Conservation (phyloP, 345 rosid species). For the Geranium brycei region DNA sequence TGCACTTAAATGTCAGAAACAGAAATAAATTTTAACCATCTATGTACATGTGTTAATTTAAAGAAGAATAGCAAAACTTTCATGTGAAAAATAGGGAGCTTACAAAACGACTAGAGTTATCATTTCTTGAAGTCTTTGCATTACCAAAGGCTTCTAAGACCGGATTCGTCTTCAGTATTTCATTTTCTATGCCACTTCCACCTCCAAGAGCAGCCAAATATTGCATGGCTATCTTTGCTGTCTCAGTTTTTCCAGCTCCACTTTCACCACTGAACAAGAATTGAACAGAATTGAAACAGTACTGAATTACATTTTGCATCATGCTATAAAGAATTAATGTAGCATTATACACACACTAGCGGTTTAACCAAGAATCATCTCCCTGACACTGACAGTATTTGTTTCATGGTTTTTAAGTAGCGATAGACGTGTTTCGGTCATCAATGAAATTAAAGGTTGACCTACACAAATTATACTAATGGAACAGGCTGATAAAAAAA, state of each 20-base stretch:
- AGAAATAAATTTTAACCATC: background rate
- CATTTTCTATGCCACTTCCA: constrained; percentile 95
- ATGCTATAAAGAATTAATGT: no score
- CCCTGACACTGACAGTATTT: no score
- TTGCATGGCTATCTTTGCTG: constrained; percentile 99
- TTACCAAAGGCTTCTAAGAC: constrained; percentile 98
- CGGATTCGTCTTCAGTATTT: constrained; percentile 92
- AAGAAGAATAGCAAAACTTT: background rate
- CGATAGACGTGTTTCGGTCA: no score
- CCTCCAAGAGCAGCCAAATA: constrained; percentile 99
- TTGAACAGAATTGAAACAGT: constrained; percentile 5
- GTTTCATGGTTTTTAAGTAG: no score
- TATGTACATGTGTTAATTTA: no score
- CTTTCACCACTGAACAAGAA: constrained; percentile 82
- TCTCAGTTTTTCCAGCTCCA: constrained; percentile 99
- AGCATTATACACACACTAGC: no score
- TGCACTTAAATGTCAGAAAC: background rate
- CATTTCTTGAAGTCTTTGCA: constrained; percentile 92
- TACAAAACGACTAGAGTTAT: constrained; percentile 98
- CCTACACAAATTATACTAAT: background rate
- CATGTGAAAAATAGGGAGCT: constrained; percentile 27
- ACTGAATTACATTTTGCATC: background rate
- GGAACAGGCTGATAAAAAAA: no score
- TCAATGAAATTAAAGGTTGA: no score
- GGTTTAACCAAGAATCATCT: no score